These are phyloP conservation scores for Excoecaria agallocha DNA, from an alignment of 345 rosid genomes.

Conservation along the genomic window DNA sequence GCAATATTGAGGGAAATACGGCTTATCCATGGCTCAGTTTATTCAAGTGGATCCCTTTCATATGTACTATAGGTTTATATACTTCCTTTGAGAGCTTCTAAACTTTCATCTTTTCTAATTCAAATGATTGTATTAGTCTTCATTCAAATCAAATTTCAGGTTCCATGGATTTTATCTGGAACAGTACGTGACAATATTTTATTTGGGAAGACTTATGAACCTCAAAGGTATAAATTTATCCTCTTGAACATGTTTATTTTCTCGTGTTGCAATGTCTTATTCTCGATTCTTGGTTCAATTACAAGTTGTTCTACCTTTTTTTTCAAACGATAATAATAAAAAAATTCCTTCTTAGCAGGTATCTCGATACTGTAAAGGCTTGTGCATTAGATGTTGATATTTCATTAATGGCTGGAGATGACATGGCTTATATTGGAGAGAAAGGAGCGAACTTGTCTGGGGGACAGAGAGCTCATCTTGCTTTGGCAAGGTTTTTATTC, in stretches of 20 bases:
- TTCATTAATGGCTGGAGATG: slow-evolving; percentile 78
- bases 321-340: neutral
- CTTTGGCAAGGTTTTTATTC: slow-evolving; percentile 68
- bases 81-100: slow-evolving; percentile 13
- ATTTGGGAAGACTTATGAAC: slow-evolving; percentile 61
- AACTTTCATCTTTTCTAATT: slow-evolving; percentile 17
- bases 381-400: slow-evolving; percentile 81
- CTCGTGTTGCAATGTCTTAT: neutral
- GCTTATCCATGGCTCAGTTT: slow-evolving; percentile 59
- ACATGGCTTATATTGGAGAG: slow-evolving; percentile 77
- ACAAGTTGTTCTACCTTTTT: neutral
- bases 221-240: slow-evolving; percentile 50
- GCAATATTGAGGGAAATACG: slow-evolving; percentile 67
- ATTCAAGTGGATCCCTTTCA: slow-evolving; percentile 55
- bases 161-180: slow-evolving; percentile 94
- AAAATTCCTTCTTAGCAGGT: slow-evolving; percentile 38
- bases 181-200: slow-evolving; percentile 72
- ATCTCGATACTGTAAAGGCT: slow-evolving; percentile 54
- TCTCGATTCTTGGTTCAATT: neutral
- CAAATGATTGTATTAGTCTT: slow-evolving; percentile 19
- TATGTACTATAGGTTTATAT: slow-evolving; percentile 83
- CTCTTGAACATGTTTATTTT: neutral
- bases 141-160: slow-evolving; percentile 40
- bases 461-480: slow-evolving; percentile 95
- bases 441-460: slow-evolving; percentile 91